Conservation (phyloP, 208 protist genomes). For the Vickermania ingenoplastis region DNA sequence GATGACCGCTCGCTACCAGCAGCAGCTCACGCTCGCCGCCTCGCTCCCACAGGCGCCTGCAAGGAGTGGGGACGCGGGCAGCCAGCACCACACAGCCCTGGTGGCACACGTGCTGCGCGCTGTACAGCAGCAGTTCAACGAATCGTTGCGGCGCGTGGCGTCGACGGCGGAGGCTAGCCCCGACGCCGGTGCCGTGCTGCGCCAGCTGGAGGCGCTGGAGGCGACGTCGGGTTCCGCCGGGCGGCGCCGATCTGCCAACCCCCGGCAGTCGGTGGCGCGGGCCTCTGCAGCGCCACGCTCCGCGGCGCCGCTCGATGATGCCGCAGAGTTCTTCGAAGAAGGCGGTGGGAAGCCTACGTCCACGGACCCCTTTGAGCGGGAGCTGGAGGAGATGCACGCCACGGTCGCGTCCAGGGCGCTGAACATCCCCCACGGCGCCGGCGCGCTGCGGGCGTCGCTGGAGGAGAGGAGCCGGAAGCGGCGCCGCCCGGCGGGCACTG, state of each 20-base stretch:
- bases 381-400: neutral
- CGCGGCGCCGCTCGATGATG: too few species aligned
- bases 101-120: neutral
- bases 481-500: neutral
- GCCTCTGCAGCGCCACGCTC: too few species aligned
- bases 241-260: too few species aligned
- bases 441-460: neutral
- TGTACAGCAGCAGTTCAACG: neutral
- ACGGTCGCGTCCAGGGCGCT: neutral
- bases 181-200: neutral
- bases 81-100: too few species aligned
- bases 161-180: neutral
- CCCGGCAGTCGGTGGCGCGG: too few species aligned
- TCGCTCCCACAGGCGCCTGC: too few species aligned
- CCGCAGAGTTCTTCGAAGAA: too few species aligned
- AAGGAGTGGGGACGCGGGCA: too few species aligned
- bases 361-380: neutral
- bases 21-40: slow-evolving; percentile 3
- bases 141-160: neutral
- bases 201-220: neutral
- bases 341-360: neutral
- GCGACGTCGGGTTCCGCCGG: too few species aligned
- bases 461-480: too few species aligned
- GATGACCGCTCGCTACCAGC: slow-evolving; percentile 14
- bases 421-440: neutral